Base-by-base conservation (phyloP, 768 basidiomycete genomes). In the Myochromella boudieri region DNA sequence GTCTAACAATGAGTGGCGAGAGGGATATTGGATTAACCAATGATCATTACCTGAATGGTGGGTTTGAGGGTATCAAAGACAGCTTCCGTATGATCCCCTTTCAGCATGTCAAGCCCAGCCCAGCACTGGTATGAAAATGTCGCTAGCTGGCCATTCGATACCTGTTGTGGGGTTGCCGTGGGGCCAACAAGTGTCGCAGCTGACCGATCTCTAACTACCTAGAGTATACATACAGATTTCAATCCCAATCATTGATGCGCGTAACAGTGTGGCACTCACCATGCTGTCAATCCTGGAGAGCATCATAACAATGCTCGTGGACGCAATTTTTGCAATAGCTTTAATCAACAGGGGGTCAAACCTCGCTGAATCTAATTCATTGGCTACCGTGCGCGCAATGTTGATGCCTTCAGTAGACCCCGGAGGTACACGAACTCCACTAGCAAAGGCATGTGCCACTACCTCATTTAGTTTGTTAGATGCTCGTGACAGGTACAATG, bases 341-440 rank as follows among this genome's bases (percentile, higher is more conserved):
- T 77, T 78, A 9, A 91, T 82, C 11, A 99, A 71, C 28, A 98
- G 63, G 0, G 95, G 95, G 66, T 99, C 97, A 61, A 95, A 97
- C 51, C 85, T 78, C 11, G 92, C 92, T 2, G 91, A 82, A 64
- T 97, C 94, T 4, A 99, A 78, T 59, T 98, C 97, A 62, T 98
- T 98, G 21, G 82, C 81, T 17, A 95, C 74, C 1, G 80, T 76
- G 8, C 97, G 76, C 1, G 88, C 85, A 14, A 94, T 74, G 42
- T 82, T 82, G 2, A 83, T 67, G 10, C 91, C 97, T 44, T 97
- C 94, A 29, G 72, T 77, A 24, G 81, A 69, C 0, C 84, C 84
- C 2, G 91, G 93, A 8, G 85, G 87, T 6, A 75, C 65, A 18
- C 87, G 83, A 29, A 72, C 57, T 0, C 91, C 87, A 17, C 84